Base-by-base conservation (phyloP, 495 filamentous ascomycete genomes). In the Zalerion maritima region DNA sequence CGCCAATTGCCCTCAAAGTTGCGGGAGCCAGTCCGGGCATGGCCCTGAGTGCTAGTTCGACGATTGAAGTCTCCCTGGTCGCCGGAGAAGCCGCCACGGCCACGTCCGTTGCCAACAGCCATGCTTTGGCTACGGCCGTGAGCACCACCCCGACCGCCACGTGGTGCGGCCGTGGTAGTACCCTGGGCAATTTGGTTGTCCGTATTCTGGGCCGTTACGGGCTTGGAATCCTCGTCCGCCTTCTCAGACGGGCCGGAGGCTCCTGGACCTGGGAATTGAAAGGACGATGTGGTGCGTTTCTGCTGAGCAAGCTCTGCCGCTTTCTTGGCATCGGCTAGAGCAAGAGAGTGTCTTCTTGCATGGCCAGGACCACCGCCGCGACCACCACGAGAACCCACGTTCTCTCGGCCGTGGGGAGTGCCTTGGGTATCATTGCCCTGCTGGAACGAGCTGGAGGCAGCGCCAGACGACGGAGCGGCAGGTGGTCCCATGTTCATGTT, bases 1-100 rank as follows among this genome's bases (percentile, higher is more conserved):
- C 89, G 76, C 89, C 89, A 97, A 54, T 97, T 96, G 38, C 84
- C 73, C 37, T 97, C 91, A 53, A 96, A 97, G 48, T 96, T 97
- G 18, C 89, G 68, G 10, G 89, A 97, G 5, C 62, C 66, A 6
- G 74, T 77, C 29, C 91, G 71, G 42, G 69, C 75, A 50, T 97
- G 89, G 32, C 74, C 69, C 20, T 67, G 60, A 18, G 58, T 54
- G 37, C 77, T 75, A 32, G 70, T 69, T 32, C 82, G 77, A 33
- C 82, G 76, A 35, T 66, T 59, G 44, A 80, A 77, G 36, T 92
- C 83, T 16, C 43, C 33, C 6, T 57, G 49, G 28, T 55, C 52
- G 8, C 49, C 25, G 27, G 44, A 51, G 28, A 46, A 47, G 31
- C 51, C 52, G 31, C 64, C 57, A 27, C 57, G 61, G 34, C 60